A percentile compares a stretch with the other conserved stretches of the same genome.
These are phyloP conservation scores for Russula sp. DNA, from an alignment of 768 basidiomycete genomes.

Conservation along the genomic window DNA sequence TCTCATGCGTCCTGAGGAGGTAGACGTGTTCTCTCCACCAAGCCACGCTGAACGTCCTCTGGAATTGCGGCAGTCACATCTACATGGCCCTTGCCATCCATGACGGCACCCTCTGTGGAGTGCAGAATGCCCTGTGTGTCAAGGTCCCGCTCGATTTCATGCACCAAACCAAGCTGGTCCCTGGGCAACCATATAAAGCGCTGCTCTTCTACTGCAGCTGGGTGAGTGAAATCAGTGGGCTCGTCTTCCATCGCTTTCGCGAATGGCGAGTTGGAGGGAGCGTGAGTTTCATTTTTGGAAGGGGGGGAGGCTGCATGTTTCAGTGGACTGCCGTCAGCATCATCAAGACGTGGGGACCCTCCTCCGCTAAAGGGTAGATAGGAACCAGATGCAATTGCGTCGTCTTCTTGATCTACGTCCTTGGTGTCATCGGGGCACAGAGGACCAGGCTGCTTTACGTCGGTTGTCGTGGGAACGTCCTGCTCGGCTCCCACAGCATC, in stretches of 20 bases:
- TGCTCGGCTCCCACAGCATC: constrained; percentile 30
- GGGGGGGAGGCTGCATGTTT: neutral
- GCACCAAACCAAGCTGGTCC: constrained; percentile 61
- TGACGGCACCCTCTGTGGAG: constrained; percentile 43
- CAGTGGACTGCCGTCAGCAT: neutral
- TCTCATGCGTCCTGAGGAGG: neutral
- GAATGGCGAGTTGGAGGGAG: constrained; percentile 15
- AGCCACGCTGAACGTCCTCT: constrained; percentile 21
- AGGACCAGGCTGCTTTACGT: neutral
- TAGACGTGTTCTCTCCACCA: neutral
- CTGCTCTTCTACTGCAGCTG: constrained; percentile 69
- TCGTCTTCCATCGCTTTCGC: constrained; percentile 28
- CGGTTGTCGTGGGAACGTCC: neutral
- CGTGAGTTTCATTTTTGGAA: constrained; percentile 9
- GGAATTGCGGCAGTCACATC: constrained; percentile 44
- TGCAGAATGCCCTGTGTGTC: constrained; percentile 46
- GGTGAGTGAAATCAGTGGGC: constrained; percentile 72
- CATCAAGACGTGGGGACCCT: neutral
- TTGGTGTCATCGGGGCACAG: neutral
- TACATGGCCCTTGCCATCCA: constrained; percentile 60
- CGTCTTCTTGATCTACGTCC: constrained; percentile 7
- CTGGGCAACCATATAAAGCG: constrained; percentile 79
- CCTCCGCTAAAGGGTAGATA: neutral
- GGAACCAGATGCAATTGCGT: neutral
- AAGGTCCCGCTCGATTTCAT: constrained; percentile 57